Percentiles rank a stretch among this genome's conserved stretches.
phyloP scores from a whole-genome alignment of 768 basidiomycete species.

The Clathrus columnatus region DNA sequence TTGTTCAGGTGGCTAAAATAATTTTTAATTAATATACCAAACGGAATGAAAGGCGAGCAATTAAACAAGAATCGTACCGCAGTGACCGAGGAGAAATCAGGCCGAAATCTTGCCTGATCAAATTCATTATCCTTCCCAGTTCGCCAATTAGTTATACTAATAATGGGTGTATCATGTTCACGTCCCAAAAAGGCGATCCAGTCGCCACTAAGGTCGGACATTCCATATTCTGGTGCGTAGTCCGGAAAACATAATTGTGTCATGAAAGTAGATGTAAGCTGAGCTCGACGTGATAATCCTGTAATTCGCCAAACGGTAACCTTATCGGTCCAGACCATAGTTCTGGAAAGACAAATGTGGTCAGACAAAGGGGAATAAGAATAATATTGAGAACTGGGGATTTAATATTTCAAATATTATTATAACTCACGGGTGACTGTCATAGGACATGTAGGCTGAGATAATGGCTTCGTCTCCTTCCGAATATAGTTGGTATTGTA shows the following conservation, averaged over 20 bases:
- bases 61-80: not conserved
- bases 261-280: conserved; percentile 5
- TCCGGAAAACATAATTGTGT: conserved; percentile 8
- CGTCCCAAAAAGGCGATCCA: conserved; percentile 9
- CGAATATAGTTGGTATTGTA: conserved; percentile 4
- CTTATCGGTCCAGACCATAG: conserved; percentile 10
- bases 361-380: no score
- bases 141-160: conserved; percentile 11
- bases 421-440: conserved; percentile 9
- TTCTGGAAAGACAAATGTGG: not conserved
- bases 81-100: conserved; percentile 6
- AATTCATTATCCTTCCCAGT: conserved; percentile 4
- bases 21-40: not conserved
- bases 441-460: conserved; percentile 10
- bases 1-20: not conserved
- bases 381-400: not conserved
- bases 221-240: conserved; percentile 9
- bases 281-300: not conserved
- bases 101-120: conserved; percentile 8
- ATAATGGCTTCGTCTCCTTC: conserved; percentile 5
- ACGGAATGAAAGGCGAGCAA: no score
- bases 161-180: conserved; percentile 10
- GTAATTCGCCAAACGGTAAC: conserved; percentile 8
- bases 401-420: not conserved
- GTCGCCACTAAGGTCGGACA: conserved; percentile 11